Base-by-base conservation (phyloP, 1,284 basidiomycete species). In the Inonotus obliquus region DNA sequence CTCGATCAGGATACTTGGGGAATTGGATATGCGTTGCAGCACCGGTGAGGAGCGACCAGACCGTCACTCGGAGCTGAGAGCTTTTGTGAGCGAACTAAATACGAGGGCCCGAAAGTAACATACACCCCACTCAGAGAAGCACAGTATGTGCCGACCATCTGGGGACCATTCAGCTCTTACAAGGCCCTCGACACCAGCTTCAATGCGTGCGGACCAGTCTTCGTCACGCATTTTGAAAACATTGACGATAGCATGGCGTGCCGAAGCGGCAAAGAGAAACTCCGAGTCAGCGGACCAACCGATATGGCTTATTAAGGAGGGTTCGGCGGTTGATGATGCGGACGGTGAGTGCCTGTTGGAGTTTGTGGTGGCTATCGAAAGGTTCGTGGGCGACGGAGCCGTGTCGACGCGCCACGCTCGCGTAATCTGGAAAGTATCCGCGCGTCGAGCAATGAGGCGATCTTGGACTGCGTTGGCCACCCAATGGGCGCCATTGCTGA, bases 91-190 rank as follows among this genome's bases (percentile, higher is more conserved):
- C 29, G 9, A 19, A 25, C n/a, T 45, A 45, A 55, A 56, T 29
- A 54, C 17, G 11, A 51, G 48, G 39, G 58, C 54, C 13, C 7
- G 59, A 44, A 60, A 57, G 41, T 60, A 4, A 83, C 91, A 77
- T 74, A 95, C 93, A 66, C 87, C 89, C 85, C 90, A 91, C 66
- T 94, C 90, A 2, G 91, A 92, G 73, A 92, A 94, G 66, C 90
- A 93, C n/a, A 94, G 73, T 2, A 95, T 77, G 17, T 84, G 84
- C 47, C 91, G 79, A 7, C 89, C 91, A 67, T 91, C 88, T 2
- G 87, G 89, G 0, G 89, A 89, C 92, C 92, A 96, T 70, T 94
- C 91, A 14, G 86, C 90, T 68, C 84, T 88, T 14, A 84, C 80
- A 44, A 95, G 81, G 11, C 92, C 92, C 76, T 94, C 93, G n/a